Evolutionary conservation across 225 moss, liverwort and hornwort genomes (phyloP).

Genomic region (Takakia lepidozioides): DNA sequence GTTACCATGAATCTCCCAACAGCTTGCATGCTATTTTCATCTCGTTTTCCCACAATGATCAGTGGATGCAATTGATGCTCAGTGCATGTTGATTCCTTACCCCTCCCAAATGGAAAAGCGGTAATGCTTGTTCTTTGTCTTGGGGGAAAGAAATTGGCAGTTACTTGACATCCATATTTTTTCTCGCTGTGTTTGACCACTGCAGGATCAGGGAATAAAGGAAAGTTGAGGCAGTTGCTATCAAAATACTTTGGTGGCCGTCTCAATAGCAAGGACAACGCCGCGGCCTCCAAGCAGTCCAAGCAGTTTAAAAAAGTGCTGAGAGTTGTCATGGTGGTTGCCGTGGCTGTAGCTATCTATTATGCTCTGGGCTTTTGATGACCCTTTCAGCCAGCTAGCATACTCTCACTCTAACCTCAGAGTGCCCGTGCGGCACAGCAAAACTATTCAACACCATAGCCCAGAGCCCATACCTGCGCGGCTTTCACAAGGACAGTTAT

Average conservation of each 20-base stretch:
- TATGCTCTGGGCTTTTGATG: slow-evolving; percentile 2
- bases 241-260: slow-evolving; percentile 28
- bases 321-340: slow-evolving; percentile 11
- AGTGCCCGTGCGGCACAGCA: no score
- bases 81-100: neutral
- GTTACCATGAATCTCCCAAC: slow-evolving; percentile 5
- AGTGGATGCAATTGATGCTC: neutral
- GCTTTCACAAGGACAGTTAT: no score
- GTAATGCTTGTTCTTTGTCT: neutral
- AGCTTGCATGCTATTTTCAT: no score
- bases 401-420: no score
- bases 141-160: neutral
- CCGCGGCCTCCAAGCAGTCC: no score
- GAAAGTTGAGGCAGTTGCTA: slow-evolving; percentile 18
- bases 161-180: neutral
- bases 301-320: slow-evolving; percentile 11
- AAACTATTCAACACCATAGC: no score
- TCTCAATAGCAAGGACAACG: slow-evolving; percentile 20
- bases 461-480: no score
- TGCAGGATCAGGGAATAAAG: slow-evolving; percentile 13
- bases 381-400: no score
- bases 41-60: no score
- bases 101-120: neutral
- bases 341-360: slow-evolving; percentile 17
- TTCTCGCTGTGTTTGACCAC: slow-evolving; percentile 1